Evolutionary conservation across 2,329 filamentous ascomycete species (phyloP).

Genomic region (Colletotrichum sp.): DNA sequence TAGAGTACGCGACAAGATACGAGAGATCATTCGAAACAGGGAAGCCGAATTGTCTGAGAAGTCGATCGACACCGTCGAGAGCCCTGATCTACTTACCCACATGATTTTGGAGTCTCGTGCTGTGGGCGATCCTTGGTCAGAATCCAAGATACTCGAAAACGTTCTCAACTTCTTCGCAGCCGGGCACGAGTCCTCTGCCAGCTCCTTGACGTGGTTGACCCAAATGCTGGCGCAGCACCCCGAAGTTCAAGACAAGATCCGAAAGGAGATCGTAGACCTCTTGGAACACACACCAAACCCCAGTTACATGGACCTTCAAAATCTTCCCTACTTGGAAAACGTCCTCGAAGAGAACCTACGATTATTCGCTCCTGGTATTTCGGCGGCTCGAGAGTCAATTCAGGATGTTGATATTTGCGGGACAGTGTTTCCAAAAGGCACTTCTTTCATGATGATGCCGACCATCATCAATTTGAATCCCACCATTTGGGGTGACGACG

Average conservation of each 20-base stretch:
- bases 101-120: slow-evolving; percentile 34
- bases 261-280: slow-evolving; percentile 44
- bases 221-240: slow-evolving; percentile 41
- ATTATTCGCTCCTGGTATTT: slow-evolving; percentile 40
- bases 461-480: slow-evolving; percentile 38
- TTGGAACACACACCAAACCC: slow-evolving; percentile 39
- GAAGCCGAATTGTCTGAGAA: slow-evolving; percentile 22
- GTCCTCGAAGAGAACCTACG: slow-evolving; percentile 49
- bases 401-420: slow-evolving; percentile 36
- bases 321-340: slow-evolving; percentile 43
- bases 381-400: slow-evolving; percentile 32
- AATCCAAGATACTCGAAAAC: slow-evolving; percentile 39
- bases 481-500: slow-evolving; percentile 40
- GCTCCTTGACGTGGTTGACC: slow-evolving; percentile 42
- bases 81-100: slow-evolving; percentile 32
- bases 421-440: slow-evolving; percentile 37
- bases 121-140: slow-evolving; percentile 20
- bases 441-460: slow-evolving; percentile 37
- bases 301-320: slow-evolving; percentile 39
- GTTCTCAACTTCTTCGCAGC: slow-evolving; percentile 48
- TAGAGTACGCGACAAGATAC: slow-evolving; percentile 31
- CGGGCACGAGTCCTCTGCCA: slow-evolving; percentile 49
- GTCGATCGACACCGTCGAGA: slow-evolving; percentile 15
- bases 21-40: slow-evolving; percentile 28
- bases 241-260: slow-evolving; percentile 38